phyloP scores from a whole-genome alignment of 2,329 filamentous ascomycete genomes.

The Exophiala calicioides region DNA sequence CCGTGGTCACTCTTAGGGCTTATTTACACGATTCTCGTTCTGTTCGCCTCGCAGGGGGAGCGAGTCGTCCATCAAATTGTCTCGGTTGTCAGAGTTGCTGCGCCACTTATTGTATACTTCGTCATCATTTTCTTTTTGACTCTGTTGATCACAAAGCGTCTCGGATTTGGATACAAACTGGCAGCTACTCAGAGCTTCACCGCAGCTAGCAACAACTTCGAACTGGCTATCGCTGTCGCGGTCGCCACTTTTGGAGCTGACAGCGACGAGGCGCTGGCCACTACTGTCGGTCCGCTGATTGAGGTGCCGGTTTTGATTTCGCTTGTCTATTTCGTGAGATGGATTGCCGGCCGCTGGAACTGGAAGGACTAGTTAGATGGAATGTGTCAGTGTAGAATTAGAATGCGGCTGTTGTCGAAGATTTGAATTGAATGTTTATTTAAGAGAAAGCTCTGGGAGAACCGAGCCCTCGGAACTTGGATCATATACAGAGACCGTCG shows the following conservation, averaged over 20 bases:
- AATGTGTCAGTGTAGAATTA: background rate
- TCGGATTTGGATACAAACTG: constrained; percentile 73
- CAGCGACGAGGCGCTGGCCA: constrained; percentile 77
- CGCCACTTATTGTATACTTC: constrained; percentile 82
- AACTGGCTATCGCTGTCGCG: constrained; percentile 84
- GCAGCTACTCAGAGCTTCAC: constrained; percentile 80
- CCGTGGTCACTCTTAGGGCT: constrained; percentile 81
- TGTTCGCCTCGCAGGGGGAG: constrained; percentile 79
- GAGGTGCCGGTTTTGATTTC: constrained; percentile 80
- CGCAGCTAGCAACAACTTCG: constrained; percentile 90
- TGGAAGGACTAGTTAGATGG: constrained; percentile 26
- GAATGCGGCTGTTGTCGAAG: constrained; percentile 26
- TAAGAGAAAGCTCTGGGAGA: no score
- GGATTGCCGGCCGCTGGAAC: constrained; percentile 31
- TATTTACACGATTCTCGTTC: constrained; percentile 80
- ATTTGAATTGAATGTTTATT: no score
- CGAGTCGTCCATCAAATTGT: constrained; percentile 81
- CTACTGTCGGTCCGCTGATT: constrained; percentile 81
- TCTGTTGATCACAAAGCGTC: constrained; percentile 59
- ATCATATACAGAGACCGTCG: no score
- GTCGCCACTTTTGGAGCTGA: constrained; percentile 76
- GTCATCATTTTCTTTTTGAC: constrained; percentile 70
- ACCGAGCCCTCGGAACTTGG: no score
- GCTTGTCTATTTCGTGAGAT: constrained; percentile 72
- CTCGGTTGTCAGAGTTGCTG: constrained; percentile 76